Evolutionary conservation across 164 flowering plant genomes (phyloP).

Genomic region (Piper betle): DNA sequence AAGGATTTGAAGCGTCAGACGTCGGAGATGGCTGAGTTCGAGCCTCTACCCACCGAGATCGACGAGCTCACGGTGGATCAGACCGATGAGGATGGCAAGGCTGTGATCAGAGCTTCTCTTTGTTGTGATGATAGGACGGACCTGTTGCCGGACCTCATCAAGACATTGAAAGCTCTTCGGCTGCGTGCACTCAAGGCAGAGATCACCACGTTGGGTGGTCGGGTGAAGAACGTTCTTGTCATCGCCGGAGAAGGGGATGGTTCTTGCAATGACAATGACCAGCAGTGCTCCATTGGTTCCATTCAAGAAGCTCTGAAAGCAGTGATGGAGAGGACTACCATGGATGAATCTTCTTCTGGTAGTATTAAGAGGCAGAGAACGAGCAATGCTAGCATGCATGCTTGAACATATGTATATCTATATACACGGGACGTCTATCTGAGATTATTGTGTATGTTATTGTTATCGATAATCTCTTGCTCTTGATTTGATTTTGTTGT

Average conservation of each 20-base stretch:
- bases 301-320: constrained; percentile 70
- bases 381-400: constrained; percentile 33
- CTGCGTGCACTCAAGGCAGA: constrained; percentile 78
- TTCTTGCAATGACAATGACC: constrained; percentile 7
- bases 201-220: constrained; percentile 82
- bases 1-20: constrained; percentile 88
- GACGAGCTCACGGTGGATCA: constrained; percentile 75
- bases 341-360: constrained; percentile 53
- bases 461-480: not conserved
- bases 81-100: constrained; percentile 55
- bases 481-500: not conserved
- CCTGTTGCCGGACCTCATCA: constrained; percentile 77
- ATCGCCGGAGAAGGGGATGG: constrained; percentile 48
- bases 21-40: constrained; percentile 61
- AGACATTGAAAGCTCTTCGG: constrained; percentile 62
- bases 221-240: constrained; percentile 70
- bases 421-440: constrained; percentile 43
- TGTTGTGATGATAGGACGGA: constrained; percentile 92
- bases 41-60: constrained; percentile 63
- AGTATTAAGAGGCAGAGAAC: constrained; percentile 70
- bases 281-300: constrained; percentile 34
- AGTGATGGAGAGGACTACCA: constrained; percentile 53
- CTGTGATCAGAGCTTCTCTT: constrained; percentile 69
- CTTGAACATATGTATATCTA: no score
- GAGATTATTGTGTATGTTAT: not conserved